Base-by-base conservation (phyloP, 2,329 filamentous ascomycete species). In the Pseudogymnoascus verrucosus region DNA sequence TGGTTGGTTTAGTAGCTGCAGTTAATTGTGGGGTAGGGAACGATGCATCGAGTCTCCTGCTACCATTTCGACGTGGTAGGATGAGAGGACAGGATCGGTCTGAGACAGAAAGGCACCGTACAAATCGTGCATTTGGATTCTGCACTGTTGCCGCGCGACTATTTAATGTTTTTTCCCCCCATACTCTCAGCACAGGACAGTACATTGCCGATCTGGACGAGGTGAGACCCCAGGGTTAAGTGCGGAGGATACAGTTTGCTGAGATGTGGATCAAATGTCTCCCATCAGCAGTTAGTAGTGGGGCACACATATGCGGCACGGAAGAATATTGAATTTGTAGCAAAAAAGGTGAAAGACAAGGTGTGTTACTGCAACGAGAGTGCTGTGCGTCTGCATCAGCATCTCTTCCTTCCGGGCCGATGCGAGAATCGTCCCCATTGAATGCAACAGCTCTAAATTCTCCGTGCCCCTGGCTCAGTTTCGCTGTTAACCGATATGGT, bases 291-390 rank as follows among this genome's bases (percentile, higher is more conserved):
- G 47, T 57, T 57, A 57, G 51, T 21, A 57, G 51, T 34, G 51
- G 51, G 51, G 51, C 51, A 57, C 51, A 57, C 51, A 34, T 34
- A 34, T 57, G 51, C 51, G 51, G 51, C 51, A 57, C 51, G 51
- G 51, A 57, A 57, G 12, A 57, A 57, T 57, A 57, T 57, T 57
- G 51, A 57, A 57, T 57, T 57, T 57, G 51, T 57, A 57, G 51
- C 51, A 57, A 57, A 57, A 57, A 47, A 57, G 28, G 28, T 19
- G 51, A 57, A 57, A 57, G 51, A 57, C 51, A 57, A 31, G 8
- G 10, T 8, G 51, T 57, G 51, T 57, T 51, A 28, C 44, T 31
- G 23, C 14, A 54, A 54, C 23, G 23, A 47, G 47, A 54, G 51
- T 57, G 28, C n/a, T 34, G 28, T 57, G 51, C 16, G 28, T 57